Base-by-base conservation (phyloP, 164 flowering plant genomes). In the Magnolia kwangsiensis region DNA sequence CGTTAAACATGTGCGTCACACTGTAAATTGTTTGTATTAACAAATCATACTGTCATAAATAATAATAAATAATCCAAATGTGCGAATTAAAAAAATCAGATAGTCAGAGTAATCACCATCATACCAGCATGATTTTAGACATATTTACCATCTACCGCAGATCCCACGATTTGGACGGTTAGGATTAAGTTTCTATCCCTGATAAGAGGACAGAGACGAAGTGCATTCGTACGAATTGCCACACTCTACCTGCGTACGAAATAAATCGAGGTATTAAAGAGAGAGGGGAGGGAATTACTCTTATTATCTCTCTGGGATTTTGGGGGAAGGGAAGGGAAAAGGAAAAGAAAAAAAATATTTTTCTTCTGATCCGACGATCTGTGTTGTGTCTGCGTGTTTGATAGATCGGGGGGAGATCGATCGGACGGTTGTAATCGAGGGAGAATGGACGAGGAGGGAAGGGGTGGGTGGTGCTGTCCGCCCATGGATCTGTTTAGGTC, bases 401-500 rank as follows among this genome's bases (percentile, higher is more conserved):
- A 37, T 37, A 37, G 59, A 55, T 55, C 59, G 59, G 59, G 14
- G 19, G 18, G 19, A 14, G 49, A 29, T 31, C 20, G 71, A 67
- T 65, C 68, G 58, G 29, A 63, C 45, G 50, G 50, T 18, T 14
- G 59, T 9, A 14, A 55, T 55, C 16, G 23, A 23, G 74, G 37
- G 27, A 74, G 50, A 61, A 77, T 76, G 86, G 81, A 74, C 72
- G 77, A 82, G 9, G 86, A 91, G 67, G 95, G 93, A 11, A 50
- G 72, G n/a, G 70, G 49, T 5, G 50, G 71, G 13, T 27, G 77
- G 21, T 91, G 96, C 76, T 91, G 91, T 75, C 96, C 97, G 69
- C 73, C 90, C 72, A 95, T 92, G 98, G 95, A 95, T 88, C 94
- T 95, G 84, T 79, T 93, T 79, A 88, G 98, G 14, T 95, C 97